Evolutionary conservation across 306 rosid species (phyloP).

Genomic region (Spatholobus suberectus): DNA sequence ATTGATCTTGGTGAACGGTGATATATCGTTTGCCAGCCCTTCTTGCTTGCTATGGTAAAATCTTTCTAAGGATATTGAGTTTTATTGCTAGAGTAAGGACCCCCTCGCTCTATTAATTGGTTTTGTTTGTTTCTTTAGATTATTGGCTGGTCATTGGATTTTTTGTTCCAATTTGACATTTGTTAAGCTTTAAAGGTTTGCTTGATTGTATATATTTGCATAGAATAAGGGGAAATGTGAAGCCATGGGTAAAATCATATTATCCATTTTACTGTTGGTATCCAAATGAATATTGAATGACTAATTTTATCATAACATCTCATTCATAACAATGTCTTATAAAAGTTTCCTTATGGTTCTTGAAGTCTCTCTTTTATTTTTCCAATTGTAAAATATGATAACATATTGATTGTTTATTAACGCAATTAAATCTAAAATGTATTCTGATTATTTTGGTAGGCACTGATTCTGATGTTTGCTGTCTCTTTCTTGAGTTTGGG

Average conservation of each 20-base stretch:
- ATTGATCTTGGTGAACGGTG: not conserved
- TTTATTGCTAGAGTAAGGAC: not conserved
- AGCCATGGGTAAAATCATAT: not conserved
- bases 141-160: not conserved
- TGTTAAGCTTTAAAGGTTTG: not conserved
- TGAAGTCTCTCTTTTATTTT: not conserved
- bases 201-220: not conserved
- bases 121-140: not conserved
- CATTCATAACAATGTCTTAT: not conserved
- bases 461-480: conserved; percentile 78
- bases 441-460: conserved; percentile 55
- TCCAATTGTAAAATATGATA: not conserved
- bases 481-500: no score
- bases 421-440: conserved; percentile 42
- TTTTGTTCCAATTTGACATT: not conserved
- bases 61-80: not conserved
- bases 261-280: not conserved
- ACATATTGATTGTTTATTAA: conserved; percentile 11
- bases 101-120: not conserved
- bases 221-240: conserved; percentile 8
- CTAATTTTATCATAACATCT: not conserved
- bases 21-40: not conserved
- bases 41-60: conserved; percentile 18
- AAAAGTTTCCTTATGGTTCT: not conserved
- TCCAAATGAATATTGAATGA: not conserved